phyloP scores from a whole-genome alignment of 331 rosid genomes.

The Phaseolus coccineus region DNA sequence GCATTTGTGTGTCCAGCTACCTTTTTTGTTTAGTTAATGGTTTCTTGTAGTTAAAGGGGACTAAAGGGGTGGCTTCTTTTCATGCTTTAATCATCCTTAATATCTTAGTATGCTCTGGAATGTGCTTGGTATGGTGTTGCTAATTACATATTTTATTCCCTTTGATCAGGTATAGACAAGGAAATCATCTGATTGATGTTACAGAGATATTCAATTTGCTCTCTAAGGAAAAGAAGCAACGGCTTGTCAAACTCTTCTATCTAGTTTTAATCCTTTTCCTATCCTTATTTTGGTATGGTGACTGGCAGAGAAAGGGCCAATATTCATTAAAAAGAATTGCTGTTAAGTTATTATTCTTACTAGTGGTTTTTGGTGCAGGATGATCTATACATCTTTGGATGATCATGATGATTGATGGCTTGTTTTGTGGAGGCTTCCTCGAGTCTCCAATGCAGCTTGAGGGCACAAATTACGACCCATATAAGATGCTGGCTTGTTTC shows the following conservation, averaged over 20 bases:
- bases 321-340: slow-evolving; percentile 26
- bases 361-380: slow-evolving; percentile 59
- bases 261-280: slow-evolving; percentile 76
- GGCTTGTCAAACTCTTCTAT: slow-evolving; percentile 88
- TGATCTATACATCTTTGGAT: slow-evolving; percentile 78
- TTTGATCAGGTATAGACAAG: slow-evolving; percentile 62
- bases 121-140: slow-evolving; percentile 31
- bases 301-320: slow-evolving; percentile 1
- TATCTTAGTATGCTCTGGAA: not conserved
- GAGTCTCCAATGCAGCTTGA: slow-evolving; percentile 30
- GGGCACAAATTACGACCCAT: slow-evolving; percentile 31
- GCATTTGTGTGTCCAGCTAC: not conserved
- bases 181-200: slow-evolving; percentile 79
- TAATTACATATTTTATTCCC: slow-evolving; percentile 30
- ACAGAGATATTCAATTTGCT: slow-evolving; percentile 96
- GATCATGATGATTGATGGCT: slow-evolving; percentile 57
- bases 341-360: slow-evolving; percentile 38
- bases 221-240: slow-evolving; percentile 79
- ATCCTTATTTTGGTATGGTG: slow-evolving; percentile 81
- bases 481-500: slow-evolving; percentile 9
- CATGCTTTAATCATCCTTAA: not conserved
- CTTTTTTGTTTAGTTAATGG: not conserved
- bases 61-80: slow-evolving; percentile 9
- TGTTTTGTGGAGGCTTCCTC: slow-evolving; percentile 38
- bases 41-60: slow-evolving; percentile 8